Percentiles rank a stretch among this genome's conserved stretches.
Evolutionary conservation across 176 grass and related monocot genomes (phyloP).

Genomic region (Saccharum spontaneum): DNA sequence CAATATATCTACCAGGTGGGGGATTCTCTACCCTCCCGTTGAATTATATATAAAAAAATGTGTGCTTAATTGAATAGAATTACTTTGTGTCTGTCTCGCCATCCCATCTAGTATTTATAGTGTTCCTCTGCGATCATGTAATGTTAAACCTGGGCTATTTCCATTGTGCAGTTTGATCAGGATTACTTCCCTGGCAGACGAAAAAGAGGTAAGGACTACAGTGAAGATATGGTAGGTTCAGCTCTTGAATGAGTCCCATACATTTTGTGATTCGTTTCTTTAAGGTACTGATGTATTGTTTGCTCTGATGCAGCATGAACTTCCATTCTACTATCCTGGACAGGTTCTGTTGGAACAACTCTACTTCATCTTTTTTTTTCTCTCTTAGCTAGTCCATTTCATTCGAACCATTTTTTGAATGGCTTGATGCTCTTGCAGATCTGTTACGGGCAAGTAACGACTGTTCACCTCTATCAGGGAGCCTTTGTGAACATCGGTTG

Average conservation of each 20-base stretch:
- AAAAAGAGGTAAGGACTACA: conserved; percentile 93
- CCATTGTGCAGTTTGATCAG: conserved; percentile 80
- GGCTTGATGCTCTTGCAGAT: conserved; percentile 52
- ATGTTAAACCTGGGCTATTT: conserved; percentile 23
- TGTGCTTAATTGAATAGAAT: background rate
- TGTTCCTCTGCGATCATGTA: background rate
- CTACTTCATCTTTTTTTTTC: conserved; percentile 26
- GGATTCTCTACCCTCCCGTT: no score
- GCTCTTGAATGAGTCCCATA: conserved; percentile 10
- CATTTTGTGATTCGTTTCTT: background rate
- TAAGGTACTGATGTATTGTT: conserved; percentile 33
- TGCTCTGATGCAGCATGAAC: conserved; percentile 81
- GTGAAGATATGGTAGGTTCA: conserved; percentile 88
- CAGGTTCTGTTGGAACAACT: conserved; percentile 62
- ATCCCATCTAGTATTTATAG: background rate
- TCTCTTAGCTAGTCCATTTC: background rate
- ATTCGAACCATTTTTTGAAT: conserved; percentile 9
- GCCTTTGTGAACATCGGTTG: conserved; percentile 93
- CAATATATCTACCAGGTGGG: no score
- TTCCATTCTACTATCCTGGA: conserved; percentile 99
- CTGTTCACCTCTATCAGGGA: conserved; percentile 82
- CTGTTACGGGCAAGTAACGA: conserved; percentile 77
- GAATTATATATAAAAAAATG: no score
- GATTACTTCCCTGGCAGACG: conserved; percentile 97
- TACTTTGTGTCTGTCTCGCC: background rate